Conservation (phyloP, 192 early-diverging fungal genomes). For the Coemansia sp. region DNA sequence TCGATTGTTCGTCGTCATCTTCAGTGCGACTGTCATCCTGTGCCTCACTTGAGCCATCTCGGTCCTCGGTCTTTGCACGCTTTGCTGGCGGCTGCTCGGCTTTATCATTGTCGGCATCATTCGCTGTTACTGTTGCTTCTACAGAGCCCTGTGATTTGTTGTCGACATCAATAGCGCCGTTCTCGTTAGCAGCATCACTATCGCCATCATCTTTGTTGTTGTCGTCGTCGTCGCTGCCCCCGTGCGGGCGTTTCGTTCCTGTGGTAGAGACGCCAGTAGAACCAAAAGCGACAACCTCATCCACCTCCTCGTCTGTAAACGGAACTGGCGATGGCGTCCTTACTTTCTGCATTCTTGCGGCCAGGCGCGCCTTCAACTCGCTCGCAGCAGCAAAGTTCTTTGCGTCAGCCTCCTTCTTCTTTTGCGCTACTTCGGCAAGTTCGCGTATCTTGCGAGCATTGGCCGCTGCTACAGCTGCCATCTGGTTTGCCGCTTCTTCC, state of each 20-base stretch:
- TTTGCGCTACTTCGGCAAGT: conserved; percentile 9
- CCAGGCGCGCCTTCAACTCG: conserved; percentile 63
- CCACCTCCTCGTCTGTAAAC: conserved; percentile 8
- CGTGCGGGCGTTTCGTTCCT: conserved; percentile 55
- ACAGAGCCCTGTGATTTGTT: neutral
- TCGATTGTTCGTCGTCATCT: conserved; percentile 34
- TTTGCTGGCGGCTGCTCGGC: conserved; percentile 14
- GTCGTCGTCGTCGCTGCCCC: conserved; percentile 35
- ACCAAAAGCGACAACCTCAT: conserved; percentile 25
- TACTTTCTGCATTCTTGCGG: neutral
- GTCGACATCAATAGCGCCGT: conserved; percentile 7
- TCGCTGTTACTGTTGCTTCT: conserved; percentile 13
- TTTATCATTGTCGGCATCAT: neutral
- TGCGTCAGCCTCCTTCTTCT: conserved; percentile 11
- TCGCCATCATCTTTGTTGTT: neutral
- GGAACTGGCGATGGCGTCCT: conserved; percentile 1
- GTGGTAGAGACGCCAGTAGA: conserved; percentile 7
- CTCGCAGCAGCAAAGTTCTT: conserved; percentile 63
- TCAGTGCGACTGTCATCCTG: conserved; percentile 7
- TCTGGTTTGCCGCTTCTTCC: conserved; percentile 48
- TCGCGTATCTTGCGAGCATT: conserved; percentile 41
- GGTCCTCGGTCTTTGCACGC: conserved; percentile 18
- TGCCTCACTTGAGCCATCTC: neutral
- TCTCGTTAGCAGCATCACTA: neutral
- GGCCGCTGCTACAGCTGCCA: conserved; percentile 54